Conservation (phyloP, 768 basidiomycete species). For the Omphalotus guepiniiformis region DNA sequence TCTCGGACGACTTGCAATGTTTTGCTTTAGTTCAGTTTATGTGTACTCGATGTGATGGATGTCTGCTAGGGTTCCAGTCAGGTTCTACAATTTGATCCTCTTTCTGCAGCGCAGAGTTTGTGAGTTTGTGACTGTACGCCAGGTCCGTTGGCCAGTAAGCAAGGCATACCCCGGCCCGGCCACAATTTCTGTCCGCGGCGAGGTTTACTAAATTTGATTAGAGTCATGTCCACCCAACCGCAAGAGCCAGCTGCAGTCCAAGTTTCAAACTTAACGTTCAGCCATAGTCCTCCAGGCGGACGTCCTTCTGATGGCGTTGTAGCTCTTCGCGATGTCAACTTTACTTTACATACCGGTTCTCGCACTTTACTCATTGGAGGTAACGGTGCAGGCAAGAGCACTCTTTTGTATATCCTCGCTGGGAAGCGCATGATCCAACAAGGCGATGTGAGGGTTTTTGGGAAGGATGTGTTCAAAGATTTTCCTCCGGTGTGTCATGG, state of each 20-base stretch:
- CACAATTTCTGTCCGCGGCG: too few species aligned
- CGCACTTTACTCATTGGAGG: constrained; percentile 88
- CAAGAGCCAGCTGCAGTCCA: neutral
- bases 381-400: constrained; percentile 98
- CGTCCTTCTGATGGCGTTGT: neutral
- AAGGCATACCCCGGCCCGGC: too few species aligned
- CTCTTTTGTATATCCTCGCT: constrained; percentile 88
- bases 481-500: constrained; percentile 1
- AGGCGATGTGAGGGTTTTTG: constrained; percentile 14
- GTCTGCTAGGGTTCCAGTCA: too few species aligned
- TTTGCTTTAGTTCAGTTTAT: too few species aligned
- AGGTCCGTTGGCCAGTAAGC: too few species aligned
- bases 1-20: too few species aligned
- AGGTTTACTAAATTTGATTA: too few species aligned
- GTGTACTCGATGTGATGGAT: too few species aligned
- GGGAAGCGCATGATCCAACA: constrained; percentile 52
- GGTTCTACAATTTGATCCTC: too few species aligned
- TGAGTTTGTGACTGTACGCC: too few species aligned
- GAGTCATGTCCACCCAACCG: constrained; percentile 2
- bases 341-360: constrained; percentile 69
- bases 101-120: too few species aligned
- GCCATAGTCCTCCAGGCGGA: constrained; percentile 2
- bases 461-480: constrained; percentile 7
- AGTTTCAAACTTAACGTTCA: constrained; percentile 3
- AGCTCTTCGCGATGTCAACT: constrained; percentile 57